Evolutionary conservation across 345 rosid species (phyloP).

Genomic region (Leavenworthia alabamica): DNA sequence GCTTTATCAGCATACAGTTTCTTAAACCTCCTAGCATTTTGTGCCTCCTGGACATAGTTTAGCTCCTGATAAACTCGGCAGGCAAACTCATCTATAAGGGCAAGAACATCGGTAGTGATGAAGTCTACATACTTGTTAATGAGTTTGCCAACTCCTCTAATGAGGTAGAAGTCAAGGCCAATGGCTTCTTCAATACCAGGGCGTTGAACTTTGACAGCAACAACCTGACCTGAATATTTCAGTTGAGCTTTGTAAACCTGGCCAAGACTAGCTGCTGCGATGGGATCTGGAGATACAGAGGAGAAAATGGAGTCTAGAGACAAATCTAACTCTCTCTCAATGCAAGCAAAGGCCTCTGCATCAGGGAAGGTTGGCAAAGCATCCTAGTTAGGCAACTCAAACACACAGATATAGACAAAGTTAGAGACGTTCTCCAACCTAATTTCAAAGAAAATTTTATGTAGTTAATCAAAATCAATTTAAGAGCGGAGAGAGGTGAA

Average conservation of each 20-base stretch:
- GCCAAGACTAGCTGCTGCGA: conserved; percentile 95
- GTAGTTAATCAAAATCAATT: not conserved
- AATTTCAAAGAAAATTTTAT: not conserved
- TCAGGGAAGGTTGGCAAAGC: conserved; percentile 96
- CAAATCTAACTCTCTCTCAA: conserved; percentile 73
- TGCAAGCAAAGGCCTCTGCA: conserved; percentile 78
- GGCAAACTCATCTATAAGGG: conserved; percentile 89
- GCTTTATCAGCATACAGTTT: conserved; percentile 89
- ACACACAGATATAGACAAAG: not conserved
- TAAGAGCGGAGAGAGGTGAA: conserved; percentile 23
- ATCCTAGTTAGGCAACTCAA: conserved; percentile 51
- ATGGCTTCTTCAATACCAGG: conserved; percentile 86
- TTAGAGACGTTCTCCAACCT: conserved; percentile 4
- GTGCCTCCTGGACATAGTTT: conserved; percentile 96
- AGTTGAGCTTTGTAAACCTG: conserved; percentile 96
- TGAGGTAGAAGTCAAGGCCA: conserved; percentile 84
- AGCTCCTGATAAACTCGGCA: conserved; percentile 90
- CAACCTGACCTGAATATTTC: conserved; percentile 62
- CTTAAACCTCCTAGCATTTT: conserved; percentile 89
- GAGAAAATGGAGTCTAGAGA: conserved; percentile 70
- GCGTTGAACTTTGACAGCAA: conserved; percentile 95
- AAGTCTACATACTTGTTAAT: conserved; percentile 72
- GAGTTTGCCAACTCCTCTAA: conserved; percentile 68
- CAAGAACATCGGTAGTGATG: conserved; percentile 72
- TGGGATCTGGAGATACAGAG: conserved; percentile 67